A percentile compares a stretch with the other conserved stretches of the same genome.
These are phyloP conservation scores for Krasilnikovozyma curviuscula DNA, from an alignment of 768 basidiomycete species.

Conservation along the genomic window DNA sequence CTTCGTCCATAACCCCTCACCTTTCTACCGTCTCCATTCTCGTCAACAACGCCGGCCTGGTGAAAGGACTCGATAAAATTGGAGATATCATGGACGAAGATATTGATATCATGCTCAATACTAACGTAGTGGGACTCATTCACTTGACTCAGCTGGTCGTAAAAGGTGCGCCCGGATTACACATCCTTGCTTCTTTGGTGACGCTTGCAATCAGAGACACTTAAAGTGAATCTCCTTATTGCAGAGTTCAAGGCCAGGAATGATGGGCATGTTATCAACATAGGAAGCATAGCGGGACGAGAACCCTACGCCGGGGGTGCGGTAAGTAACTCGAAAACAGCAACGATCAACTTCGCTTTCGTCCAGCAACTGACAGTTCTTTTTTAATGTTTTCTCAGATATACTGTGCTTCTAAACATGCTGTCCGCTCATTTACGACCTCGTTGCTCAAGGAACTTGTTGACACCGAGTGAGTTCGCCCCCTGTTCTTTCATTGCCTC, in stretches of 20 bases:
- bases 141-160: constrained; percentile 25
- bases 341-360: constrained; percentile 10
- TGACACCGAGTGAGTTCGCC: too few relatives aligned
- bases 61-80: constrained; percentile 67
- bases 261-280: constrained; percentile 74
- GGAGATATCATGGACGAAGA: constrained; percentile 31
- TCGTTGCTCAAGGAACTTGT: constrained; percentile 71
- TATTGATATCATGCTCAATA: constrained; percentile 43
- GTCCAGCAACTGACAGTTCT: background rate
- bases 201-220: constrained; percentile 4
- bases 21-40: constrained; percentile 2
- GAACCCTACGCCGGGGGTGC: constrained; percentile 65
- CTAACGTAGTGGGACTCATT: constrained; percentile 30
- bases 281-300: constrained; percentile 77
- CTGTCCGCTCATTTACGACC: constrained; percentile 65
- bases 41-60: constrained; percentile 75
- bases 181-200: background rate
- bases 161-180: constrained; percentile 7
- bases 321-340: background rate
- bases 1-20: too few relatives aligned
- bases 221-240: background rate
- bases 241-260: constrained; percentile 59
- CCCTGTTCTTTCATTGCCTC: constrained; percentile 26
- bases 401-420: constrained; percentile 20
- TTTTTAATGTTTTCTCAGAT: background rate